Conservation (phyloP, 805 yeast genomes). For the Cyberlindnera amylophila region DNA sequence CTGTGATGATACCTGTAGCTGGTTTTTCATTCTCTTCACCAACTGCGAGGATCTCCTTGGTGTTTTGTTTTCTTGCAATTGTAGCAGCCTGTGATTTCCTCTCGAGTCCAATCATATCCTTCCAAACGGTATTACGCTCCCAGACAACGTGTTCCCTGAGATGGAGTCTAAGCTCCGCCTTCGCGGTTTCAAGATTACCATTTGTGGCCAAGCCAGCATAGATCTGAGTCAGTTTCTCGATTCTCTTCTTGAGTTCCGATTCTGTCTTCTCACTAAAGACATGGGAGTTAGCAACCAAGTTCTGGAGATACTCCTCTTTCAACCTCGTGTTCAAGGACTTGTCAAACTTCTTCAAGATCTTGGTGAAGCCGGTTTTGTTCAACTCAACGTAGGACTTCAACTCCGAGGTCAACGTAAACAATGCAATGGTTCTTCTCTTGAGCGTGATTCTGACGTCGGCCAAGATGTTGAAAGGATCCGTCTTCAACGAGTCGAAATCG, state of each 20-base stretch:
- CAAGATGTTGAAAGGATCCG: slow-evolving; percentile 22
- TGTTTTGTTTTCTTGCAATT: slow-evolving; percentile 30
- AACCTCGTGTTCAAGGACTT: slow-evolving; percentile 65
- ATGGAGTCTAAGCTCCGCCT: slow-evolving; percentile 45
- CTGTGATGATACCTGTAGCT: slow-evolving; percentile 25
- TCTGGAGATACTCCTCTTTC: slow-evolving; percentile 53
- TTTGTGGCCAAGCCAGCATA: slow-evolving; percentile 52
- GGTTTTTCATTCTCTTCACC: slow-evolving; percentile 29
- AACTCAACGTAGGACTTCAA: slow-evolving; percentile 78
- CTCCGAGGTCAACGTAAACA: slow-evolving; percentile 76
- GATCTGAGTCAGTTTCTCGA: slow-evolving; percentile 48
- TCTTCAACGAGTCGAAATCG: slow-evolving; percentile 19
- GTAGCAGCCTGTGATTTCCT: slow-evolving; percentile 78
- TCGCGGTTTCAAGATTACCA: slow-evolving; percentile 40
- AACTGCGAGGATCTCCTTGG: slow-evolving; percentile 20
- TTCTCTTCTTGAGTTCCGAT: slow-evolving; percentile 44
- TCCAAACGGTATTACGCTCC: slow-evolving; percentile 98
- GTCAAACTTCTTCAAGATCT: slow-evolving; percentile 89
- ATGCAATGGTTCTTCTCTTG: slow-evolving; percentile 59
- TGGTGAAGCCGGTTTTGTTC: slow-evolving; percentile 84
- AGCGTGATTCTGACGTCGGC: slow-evolving; percentile 48
- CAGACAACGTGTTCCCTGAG: slow-evolving; percentile 92
- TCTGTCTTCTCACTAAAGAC: slow-evolving; percentile 52
- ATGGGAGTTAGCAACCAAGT: slow-evolving; percentile 41
- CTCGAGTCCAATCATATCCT: slow-evolving; percentile 89